Percentiles rank a stretch among this genome's conserved stretches.
phyloP scores from a whole-genome alignment of 352 stramenopile genomes.

The Phytophthora uliginosa region DNA sequence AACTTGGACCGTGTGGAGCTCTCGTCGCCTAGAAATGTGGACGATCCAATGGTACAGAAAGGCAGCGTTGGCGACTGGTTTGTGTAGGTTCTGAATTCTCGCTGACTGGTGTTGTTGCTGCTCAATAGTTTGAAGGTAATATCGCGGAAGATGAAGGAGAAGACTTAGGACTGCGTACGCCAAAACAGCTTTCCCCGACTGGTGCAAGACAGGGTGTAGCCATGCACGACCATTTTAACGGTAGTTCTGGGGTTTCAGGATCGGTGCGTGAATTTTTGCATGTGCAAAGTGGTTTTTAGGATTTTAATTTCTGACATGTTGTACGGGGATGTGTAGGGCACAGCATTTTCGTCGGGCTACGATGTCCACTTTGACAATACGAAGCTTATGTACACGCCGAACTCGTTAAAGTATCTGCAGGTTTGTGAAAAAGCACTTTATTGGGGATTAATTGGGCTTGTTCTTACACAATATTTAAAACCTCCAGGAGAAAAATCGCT shows the following conservation, averaged over 20 bases:
- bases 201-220: constrained; percentile 20
- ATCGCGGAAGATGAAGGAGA: constrained; percentile 3
- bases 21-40: constrained; percentile 47
- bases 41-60: constrained; percentile 23
- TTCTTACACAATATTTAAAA: constrained; percentile 6
- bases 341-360: constrained; percentile 71
- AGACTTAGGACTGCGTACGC: constrained; percentile 3
- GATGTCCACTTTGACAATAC: constrained; percentile 73
- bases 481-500: constrained; percentile 39
- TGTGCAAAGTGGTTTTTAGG: neutral
- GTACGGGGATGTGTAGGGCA: constrained; percentile 37
- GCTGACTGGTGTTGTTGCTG: neutral
- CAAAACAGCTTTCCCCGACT: constrained; percentile 28
- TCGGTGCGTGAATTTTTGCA: constrained; percentile 23
- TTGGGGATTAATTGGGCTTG: neutral
- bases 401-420: constrained; percentile 80
- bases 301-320: neutral
- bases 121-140: constrained; percentile 28
- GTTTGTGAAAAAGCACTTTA: constrained; percentile 28
- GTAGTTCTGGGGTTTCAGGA: constrained; percentile 43
- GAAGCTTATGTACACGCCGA: constrained; percentile 67
- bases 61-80: neutral
- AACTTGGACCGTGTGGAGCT: constrained; percentile 81
- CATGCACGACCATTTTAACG: constrained; percentile 34
- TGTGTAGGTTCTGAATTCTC: neutral